Conservation (phyloP, 371 early-diverging fungal species). For the Rhizomucor miehei region DNA sequence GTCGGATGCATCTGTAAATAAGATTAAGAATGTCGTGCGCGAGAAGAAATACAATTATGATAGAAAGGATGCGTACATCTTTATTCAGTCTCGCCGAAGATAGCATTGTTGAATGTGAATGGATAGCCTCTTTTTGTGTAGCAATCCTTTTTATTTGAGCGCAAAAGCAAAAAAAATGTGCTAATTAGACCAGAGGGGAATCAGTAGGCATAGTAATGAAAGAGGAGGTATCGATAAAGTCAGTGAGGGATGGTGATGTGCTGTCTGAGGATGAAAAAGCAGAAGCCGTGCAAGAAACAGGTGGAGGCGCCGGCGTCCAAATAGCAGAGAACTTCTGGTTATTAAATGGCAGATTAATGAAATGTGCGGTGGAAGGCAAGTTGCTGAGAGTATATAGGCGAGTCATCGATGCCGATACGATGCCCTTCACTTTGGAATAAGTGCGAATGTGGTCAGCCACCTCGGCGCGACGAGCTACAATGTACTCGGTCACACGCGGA, state of each 20-base stretch:
- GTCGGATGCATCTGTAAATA: too few relatives aligned
- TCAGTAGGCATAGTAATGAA: too few relatives aligned
- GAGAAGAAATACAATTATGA: too few relatives aligned
- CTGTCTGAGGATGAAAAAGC: not conserved
- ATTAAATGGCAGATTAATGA: slow-evolving; percentile 31
- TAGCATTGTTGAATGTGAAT: too few relatives aligned
- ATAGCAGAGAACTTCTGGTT: slow-evolving; percentile 14
- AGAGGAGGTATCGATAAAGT: too few relatives aligned
- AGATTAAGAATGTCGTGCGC: too few relatives aligned
- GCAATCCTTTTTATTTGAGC: too few relatives aligned
- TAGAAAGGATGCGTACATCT: not conserved
- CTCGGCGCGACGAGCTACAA: slow-evolving; percentile 40
- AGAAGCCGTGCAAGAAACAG: not conserved
- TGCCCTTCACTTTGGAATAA: slow-evolving; percentile 32
- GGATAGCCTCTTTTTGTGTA: too few relatives aligned
- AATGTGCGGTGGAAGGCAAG: slow-evolving; percentile 25
- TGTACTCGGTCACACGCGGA: slow-evolving; percentile 34
- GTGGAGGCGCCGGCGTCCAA: slow-evolving; percentile 6
- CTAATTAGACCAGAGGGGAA: too few relatives aligned
- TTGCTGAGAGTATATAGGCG: slow-evolving; percentile 45
- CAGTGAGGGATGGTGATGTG: too few relatives aligned
- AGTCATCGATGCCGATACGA: slow-evolving; percentile 29
- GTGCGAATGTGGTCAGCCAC: slow-evolving; percentile 39
- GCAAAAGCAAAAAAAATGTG: too few relatives aligned
- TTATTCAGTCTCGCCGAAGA: not conserved